These are phyloP conservation scores for Penicillium flavigenum DNA, from an alignment of 495 filamentous ascomycete species.

Conservation along the genomic window DNA sequence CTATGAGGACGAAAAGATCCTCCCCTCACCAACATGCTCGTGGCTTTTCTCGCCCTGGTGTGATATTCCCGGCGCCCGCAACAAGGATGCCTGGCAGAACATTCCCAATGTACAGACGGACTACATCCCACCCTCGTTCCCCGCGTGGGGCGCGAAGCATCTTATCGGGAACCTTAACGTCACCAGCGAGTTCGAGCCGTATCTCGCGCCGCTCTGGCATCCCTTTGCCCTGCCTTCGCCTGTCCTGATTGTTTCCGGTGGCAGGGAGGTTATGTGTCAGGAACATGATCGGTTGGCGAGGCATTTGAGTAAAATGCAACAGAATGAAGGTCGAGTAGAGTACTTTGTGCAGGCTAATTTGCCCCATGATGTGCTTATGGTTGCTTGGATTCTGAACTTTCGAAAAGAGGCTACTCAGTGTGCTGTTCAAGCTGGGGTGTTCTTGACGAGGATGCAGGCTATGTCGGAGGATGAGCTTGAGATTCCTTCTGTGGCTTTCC, in stretches of 20 bases:
- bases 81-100: slow-evolving; percentile 13
- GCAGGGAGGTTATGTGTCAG: slow-evolving; percentile 40
- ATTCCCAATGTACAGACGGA: slow-evolving; percentile 39
- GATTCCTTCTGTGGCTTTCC: slow-evolving; percentile 4
- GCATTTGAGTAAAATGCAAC: slow-evolving; percentile 23
- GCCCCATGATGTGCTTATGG: slow-evolving; percentile 42
- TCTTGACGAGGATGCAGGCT: slow-evolving; percentile 16
- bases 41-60: slow-evolving; percentile 45
- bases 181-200: slow-evolving; percentile 22
- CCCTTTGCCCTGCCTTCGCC: slow-evolving; percentile 40
- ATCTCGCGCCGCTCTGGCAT: slow-evolving; percentile 32
- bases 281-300: slow-evolving; percentile 34
- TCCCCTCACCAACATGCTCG: slow-evolving; percentile 24
- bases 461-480: not conserved
- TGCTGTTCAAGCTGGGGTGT: slow-evolving; percentile 36
- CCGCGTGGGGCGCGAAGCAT: slow-evolving; percentile 33
- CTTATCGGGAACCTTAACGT: slow-evolving; percentile 26
- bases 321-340: slow-evolving; percentile 26
- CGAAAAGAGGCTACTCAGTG: slow-evolving; percentile 25
- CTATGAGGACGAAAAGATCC: slow-evolving; percentile 9
- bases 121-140: slow-evolving; percentile 33
- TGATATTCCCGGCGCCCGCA: slow-evolving; percentile 18
- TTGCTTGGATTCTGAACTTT: slow-evolving; percentile 36
- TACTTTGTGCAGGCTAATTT: slow-evolving; percentile 31
- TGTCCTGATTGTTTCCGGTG: slow-evolving; percentile 37